Evolutionary conservation across 176 grass and related monocot species (phyloP).

Genomic region (Oryza punctata): DNA sequence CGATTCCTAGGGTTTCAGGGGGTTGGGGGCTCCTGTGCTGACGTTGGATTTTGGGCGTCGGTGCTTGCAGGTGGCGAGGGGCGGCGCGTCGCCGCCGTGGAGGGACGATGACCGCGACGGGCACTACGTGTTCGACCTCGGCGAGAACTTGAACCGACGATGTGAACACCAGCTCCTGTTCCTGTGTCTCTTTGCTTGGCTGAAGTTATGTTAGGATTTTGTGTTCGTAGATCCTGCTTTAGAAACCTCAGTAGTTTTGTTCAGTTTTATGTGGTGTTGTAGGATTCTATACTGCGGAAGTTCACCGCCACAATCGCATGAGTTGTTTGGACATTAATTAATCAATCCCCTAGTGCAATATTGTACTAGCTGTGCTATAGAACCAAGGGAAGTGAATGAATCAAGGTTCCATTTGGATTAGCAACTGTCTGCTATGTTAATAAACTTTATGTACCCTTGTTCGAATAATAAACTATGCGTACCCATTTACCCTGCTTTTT

Average conservation of each 20-base stretch:
- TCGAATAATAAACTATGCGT: constrained; percentile 23
- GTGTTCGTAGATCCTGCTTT: background rate
- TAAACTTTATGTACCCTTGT: background rate
- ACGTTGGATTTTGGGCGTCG: constrained; percentile 7
- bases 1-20: constrained; percentile 22
- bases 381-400: constrained; percentile 26
- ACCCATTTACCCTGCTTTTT: too few species aligned
- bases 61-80: constrained; percentile 51
- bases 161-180: constrained; percentile 50
- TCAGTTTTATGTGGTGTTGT: background rate
- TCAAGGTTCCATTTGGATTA: background rate
- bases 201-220: background rate
- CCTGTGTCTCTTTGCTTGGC: constrained; percentile 3
- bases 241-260: background rate
- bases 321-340: background rate
- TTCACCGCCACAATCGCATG: background rate
- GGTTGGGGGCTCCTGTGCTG: background rate
- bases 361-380: background rate
- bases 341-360: background rate
- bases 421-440: constrained; percentile 1
- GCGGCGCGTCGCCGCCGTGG: constrained; percentile 71
- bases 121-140: constrained; percentile 90
- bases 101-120: constrained; percentile 85
- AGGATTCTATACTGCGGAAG: background rate
- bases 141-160: constrained; percentile 91